Evolutionary conservation across 768 basidiomycete species (phyloP).

Genomic region (Suillus sp.): DNA sequence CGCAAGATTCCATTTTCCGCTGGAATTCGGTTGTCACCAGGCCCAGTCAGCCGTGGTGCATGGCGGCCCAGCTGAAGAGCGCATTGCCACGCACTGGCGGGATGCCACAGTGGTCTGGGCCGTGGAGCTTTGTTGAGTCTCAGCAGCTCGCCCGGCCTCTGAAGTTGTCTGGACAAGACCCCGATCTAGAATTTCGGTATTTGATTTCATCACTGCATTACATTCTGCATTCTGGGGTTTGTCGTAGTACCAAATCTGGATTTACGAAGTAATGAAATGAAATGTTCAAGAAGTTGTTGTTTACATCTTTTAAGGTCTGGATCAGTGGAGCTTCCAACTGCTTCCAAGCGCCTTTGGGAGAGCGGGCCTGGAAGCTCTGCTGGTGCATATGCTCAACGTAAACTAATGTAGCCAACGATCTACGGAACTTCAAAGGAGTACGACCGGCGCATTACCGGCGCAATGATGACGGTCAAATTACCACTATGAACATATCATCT

Average conservation of each 20-base stretch:
- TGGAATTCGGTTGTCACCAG: background rate
- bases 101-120: background rate
- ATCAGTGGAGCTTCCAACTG: background rate
- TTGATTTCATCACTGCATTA: background rate
- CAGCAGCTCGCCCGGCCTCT: background rate
- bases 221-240: background rate
- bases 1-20: background rate
- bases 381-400: background rate
- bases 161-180: background rate
- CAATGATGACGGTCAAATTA: slow-evolving; percentile 1
- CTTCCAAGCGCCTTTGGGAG: background rate
- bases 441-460: background rate
- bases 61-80: background rate
- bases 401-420: background rate
- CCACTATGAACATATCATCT: background rate
- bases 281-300: background rate
- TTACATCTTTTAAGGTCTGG: background rate
- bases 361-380: background rate
- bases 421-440: background rate
- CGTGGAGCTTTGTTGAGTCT: background rate
- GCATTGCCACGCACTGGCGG: background rate
- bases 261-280: background rate
- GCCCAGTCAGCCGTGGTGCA: background rate
- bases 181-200: background rate
- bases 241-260: background rate